Conservation (phyloP, 2,329 filamentous ascomycete species). For the Paecilomyces formosus region DNA sequence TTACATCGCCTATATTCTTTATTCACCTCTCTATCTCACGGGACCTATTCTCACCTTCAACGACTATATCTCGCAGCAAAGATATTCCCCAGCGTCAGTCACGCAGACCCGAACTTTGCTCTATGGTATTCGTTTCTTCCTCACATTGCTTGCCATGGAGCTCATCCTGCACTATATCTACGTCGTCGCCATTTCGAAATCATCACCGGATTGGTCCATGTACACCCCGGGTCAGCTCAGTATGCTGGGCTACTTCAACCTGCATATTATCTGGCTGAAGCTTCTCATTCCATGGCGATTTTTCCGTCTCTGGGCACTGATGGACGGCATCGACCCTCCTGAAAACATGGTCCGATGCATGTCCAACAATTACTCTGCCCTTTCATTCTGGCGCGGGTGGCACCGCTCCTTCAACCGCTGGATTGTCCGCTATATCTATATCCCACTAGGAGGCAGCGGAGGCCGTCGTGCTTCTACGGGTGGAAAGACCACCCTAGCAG, state of each 20-base stretch:
- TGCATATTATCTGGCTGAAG: slow-evolving; percentile 97
- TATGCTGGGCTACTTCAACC: slow-evolving; percentile 89
- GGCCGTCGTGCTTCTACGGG: slow-evolving; percentile 17
- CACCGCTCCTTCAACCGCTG: slow-evolving; percentile 93
- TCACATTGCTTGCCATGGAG: slow-evolving; percentile 83
- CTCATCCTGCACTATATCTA: slow-evolving; percentile 87
- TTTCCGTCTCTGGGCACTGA: slow-evolving; percentile 90
- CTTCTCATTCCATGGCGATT: slow-evolving; percentile 90
- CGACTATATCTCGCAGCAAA: slow-evolving; percentile 84
- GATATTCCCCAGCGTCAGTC: slow-evolving; percentile 65
- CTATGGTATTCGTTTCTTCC: slow-evolving; percentile 74
- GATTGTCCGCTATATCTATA: slow-evolving; percentile 87
- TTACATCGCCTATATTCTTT: slow-evolving; percentile 82
- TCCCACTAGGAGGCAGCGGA: slow-evolving; percentile 71
- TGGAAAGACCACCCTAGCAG: slow-evolving; percentile 34
- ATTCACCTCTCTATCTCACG: slow-evolving; percentile 85
- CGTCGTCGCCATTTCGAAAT: slow-evolving; percentile 82
- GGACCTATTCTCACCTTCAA: slow-evolving; percentile 97
- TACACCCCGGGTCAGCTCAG: slow-evolving; percentile 84
- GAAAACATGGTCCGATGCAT: slow-evolving; percentile 99
- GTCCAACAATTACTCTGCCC: slow-evolving; percentile 84
- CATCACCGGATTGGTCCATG: slow-evolving; percentile 67
- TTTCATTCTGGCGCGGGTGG: slow-evolving; percentile 94
- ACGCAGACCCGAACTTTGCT: slow-evolving; percentile 63
- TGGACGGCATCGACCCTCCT: slow-evolving; percentile 87